Evolutionary conservation across 306 rosid genomes (phyloP).

Genomic region (Coriaria nepalensis): DNA sequence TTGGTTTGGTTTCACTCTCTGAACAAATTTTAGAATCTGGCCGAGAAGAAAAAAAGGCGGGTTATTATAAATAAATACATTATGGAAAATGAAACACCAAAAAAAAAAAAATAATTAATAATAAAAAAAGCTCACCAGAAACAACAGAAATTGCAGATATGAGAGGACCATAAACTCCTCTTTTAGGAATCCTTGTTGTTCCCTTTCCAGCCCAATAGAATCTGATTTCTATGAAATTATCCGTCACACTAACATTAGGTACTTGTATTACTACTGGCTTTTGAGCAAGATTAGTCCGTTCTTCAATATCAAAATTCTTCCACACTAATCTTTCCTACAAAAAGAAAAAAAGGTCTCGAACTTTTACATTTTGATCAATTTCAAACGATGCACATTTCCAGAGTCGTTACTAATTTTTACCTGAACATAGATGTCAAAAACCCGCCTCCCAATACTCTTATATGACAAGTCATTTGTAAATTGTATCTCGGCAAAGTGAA

Average conservation of each 20-base stretch:
- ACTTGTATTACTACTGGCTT: slow-evolving; percentile 23
- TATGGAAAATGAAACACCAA: neutral
- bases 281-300: slow-evolving; percentile 24
- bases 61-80: neutral
- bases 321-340: slow-evolving; percentile 33
- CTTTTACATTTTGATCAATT: too few relatives aligned
- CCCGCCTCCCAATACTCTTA: slow-evolving; percentile 42
- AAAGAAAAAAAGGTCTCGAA: slow-evolving; percentile 4
- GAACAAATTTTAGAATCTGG: slow-evolving; percentile 39
- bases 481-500: slow-evolving; percentile 59
- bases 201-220: slow-evolving; percentile 57
- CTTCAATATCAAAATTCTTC: slow-evolving; percentile 47
- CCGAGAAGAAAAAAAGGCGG: neutral
- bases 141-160: slow-evolving; percentile 54
- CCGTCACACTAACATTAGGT: slow-evolving; percentile 25
- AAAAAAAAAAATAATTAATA: neutral
- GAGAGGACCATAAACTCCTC: slow-evolving; percentile 62
- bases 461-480: slow-evolving; percentile 39
- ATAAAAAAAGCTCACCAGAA: slow-evolving; percentile 36
- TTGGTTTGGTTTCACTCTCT: slow-evolving; percentile 18
- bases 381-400: neutral
- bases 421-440: slow-evolving; percentile 57
- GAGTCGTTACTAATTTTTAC: slow-evolving; percentile 22
- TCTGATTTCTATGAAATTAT: slow-evolving; percentile 41
- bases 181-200: slow-evolving; percentile 42